Evolutionary conservation across 352 stramenopile species (phyloP).

Genomic region (Peronosclerospora sorghi): DNA sequence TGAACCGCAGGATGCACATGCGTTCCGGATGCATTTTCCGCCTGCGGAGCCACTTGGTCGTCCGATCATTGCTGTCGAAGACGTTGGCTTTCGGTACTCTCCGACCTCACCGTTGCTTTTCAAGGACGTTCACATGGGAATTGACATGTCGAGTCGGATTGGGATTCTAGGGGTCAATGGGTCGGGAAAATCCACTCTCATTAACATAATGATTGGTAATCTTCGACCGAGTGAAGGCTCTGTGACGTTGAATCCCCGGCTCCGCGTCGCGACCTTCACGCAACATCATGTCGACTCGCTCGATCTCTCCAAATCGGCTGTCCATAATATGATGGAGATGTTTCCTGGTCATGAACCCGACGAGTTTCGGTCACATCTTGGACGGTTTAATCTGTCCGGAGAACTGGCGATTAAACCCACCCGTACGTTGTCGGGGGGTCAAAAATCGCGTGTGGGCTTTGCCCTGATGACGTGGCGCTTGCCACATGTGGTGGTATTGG

Average conservation of each 20-base stretch:
- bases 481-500: slow-evolving; percentile 93
- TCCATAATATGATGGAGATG: slow-evolving; percentile 86
- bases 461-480: slow-evolving; percentile 90
- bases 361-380: slow-evolving; percentile 91
- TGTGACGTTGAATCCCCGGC: slow-evolving; percentile 84
- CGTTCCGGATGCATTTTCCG: slow-evolving; percentile 93
- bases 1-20: slow-evolving; percentile 86
- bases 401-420: slow-evolving; percentile 92
- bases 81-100: slow-evolving; percentile 67
- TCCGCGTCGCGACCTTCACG: slow-evolving; percentile 93
- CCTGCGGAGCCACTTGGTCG: slow-evolving; percentile 89
- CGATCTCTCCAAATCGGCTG: slow-evolving; percentile 83
- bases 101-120: slow-evolving; percentile 54
- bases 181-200: slow-evolving; percentile 91
- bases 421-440: slow-evolving; percentile 90
- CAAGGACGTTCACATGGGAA: slow-evolving; percentile 91
- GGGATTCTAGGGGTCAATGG: slow-evolving; percentile 89
- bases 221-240: slow-evolving; percentile 74
- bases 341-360: slow-evolving; percentile 78
- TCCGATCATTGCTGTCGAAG: slow-evolving; percentile 92
- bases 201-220: slow-evolving; percentile 96
- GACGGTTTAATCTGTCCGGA: slow-evolving; percentile 93
- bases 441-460: slow-evolving; percentile 92
- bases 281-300: slow-evolving; percentile 95
- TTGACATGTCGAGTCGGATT: slow-evolving; percentile 92